Conservation (phyloP, 495 filamentous ascomycete genomes). For the Hypoxylon fuscum region DNA sequence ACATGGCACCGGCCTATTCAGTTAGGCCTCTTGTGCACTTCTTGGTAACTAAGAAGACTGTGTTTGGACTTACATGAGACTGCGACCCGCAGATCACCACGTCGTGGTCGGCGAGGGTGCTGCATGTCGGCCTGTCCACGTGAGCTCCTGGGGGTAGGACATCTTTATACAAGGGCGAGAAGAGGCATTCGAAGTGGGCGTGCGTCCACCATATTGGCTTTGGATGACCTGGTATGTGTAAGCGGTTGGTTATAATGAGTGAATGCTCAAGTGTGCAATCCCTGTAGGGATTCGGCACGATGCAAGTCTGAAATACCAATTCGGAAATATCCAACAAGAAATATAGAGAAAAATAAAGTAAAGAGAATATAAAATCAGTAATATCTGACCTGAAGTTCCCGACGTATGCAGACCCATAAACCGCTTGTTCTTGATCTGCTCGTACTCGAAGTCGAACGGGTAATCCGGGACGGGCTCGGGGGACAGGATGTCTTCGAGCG, state of each 20-base stretch:
- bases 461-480: conserved; percentile 35
- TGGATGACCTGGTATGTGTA: conserved; percentile 37
- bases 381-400: conserved; percentile 37
- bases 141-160: conserved; percentile 27
- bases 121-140: conserved; percentile 25
- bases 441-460: conserved; percentile 35
- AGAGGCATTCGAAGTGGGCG: conserved; percentile 31
- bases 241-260: conserved; percentile 2
- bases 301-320: too few species aligned
- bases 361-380: conserved; percentile 2
- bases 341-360: background rate
- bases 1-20: conserved; percentile 27
- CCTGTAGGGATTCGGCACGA: too few species aligned
- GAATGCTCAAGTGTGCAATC: too few species aligned
- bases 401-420: conserved; percentile 42
- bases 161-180: conserved; percentile 25
- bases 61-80: conserved; percentile 38
- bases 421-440: conserved; percentile 31
- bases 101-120: conserved; percentile 25
- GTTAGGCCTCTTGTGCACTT: too few species aligned
- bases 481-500: conserved; percentile 27
- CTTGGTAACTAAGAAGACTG: too few species aligned
- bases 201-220: conserved; percentile 46
- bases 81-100: conserved; percentile 28
- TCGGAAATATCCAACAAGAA: too few species aligned